A percentile compares a stretch with the other conserved stretches of the same genome.
These are phyloP conservation scores for Licmophora abbreviata DNA, from an alignment of 108 stramenopile genomes.

Conservation along the genomic window DNA sequence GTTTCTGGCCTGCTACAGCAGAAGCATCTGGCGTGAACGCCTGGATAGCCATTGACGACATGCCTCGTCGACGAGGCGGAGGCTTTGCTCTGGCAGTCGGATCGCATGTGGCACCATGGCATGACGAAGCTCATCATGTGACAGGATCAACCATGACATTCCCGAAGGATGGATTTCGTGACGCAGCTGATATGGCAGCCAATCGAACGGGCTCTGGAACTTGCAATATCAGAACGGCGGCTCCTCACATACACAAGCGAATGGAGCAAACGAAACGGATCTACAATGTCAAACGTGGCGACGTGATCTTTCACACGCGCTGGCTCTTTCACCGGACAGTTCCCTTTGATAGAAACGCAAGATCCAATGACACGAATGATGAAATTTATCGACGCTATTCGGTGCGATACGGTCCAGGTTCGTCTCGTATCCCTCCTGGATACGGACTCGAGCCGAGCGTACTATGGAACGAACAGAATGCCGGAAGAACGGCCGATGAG, in stretches of 20 bases:
- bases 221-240: conserved; percentile 55
- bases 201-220: conserved; percentile 66
- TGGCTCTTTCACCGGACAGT: conserved; percentile 81
- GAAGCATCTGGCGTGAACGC: conserved; percentile 65
- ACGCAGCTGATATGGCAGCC: conserved; percentile 46
- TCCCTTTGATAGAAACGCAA: conserved; percentile 27
- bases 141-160: conserved; percentile 56
- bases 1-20: conserved; percentile 75
- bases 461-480: conserved; percentile 52
- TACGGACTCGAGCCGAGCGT: conserved; percentile 59
- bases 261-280: conserved; percentile 68
- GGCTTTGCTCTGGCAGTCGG: conserved; percentile 71
- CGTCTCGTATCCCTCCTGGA: conserved; percentile 47
- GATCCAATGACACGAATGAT: background rate
- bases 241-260: conserved; percentile 54
- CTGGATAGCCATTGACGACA: conserved; percentile 76
- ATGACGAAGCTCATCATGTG: conserved; percentile 44
- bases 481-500: conserved; percentile 52
- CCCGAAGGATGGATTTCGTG: conserved; percentile 52
- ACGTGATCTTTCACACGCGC: conserved; percentile 68
- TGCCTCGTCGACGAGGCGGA: conserved; percentile 48
- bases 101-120: conserved; percentile 58
- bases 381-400: conserved; percentile 54
- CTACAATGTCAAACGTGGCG: conserved; percentile 57
- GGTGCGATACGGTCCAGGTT: conserved; percentile 68